Base-by-base conservation (phyloP, 306 rosid species). In the Cicer judaicum region DNA sequence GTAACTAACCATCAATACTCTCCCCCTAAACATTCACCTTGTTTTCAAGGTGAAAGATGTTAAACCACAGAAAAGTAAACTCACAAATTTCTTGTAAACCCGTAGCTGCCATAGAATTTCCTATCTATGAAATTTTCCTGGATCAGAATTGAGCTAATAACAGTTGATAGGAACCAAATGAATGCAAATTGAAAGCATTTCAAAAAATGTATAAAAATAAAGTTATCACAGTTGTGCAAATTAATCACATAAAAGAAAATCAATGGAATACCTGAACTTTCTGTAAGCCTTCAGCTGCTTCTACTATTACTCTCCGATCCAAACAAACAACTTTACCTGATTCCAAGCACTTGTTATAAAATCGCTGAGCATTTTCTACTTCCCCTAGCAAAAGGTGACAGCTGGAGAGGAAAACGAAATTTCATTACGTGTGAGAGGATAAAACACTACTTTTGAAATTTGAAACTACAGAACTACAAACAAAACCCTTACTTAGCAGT, bases 311-410 rank as follows among this genome's bases (percentile, higher is more conserved):
- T 77, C 93, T 88, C 72, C 96, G 89, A 75, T 91, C 98, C 91
- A 94, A 90, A 89, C 96, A 88, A 52, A 91, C 86, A 82, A 65
- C 86, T 54, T 72, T 82, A 60, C 76, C 81, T 2, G 89, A 83
- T 76, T 88, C 95, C 82, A 87, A 59, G 83, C 90, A 90, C 85
- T 82, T 86, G 40, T 46, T 90, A 49, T 82, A 91, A 81, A 60
- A 82, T 61, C 59, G 81, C 82, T 49, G 57, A 59, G 96, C 95
- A 82, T 81, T 79, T 63, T 90, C 95, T 46, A 86, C 71, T 70
- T 88, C 96, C 70, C 98, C 98, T 3, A 94, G 91, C 84, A 86
- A 82, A 90, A 94, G 98, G 84, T 90, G 88, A 66, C 92, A 91
- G 48, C 98, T 94, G 84, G 48, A 21, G 66, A 82, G 73, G 71